Evolutionary conservation across 192 early-diverging fungal species (phyloP), one percentile per base, ranked within the genome.

Genomic region (Mortierella alpina): DNA sequence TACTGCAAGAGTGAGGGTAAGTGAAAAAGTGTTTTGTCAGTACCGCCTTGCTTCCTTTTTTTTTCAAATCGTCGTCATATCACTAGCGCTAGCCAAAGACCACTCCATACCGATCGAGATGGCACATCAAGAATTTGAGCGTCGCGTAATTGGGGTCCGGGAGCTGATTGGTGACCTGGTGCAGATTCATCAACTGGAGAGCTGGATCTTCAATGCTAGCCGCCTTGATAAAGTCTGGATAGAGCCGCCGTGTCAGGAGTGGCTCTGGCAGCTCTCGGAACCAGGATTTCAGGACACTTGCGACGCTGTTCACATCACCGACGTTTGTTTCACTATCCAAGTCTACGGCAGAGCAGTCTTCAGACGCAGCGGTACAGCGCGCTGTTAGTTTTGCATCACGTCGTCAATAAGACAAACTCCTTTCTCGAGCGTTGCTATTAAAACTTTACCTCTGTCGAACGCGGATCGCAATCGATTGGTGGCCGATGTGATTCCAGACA

Each of bases 211-310:
- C 87, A 52, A 89, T 87, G 60, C 82, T 91, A 18, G 94, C 90
- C 6, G 93, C 92, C 41, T 89, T 89, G 46, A 95, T 85, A 50
- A 96, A 89, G 45, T 88, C 79, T 14, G 86, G 80, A 74, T 93
- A 96, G 68, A 88, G 81, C 18, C 65, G 51, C 53, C 81, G 78
- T 54, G 96, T 94, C 64, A 99, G 86, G 0, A 98, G 82, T 1
- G 95, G 92, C 50, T 96, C 95, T 7, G 96, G 95, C n/a, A 99
- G 82, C 80, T 98, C 96, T 41, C 98, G 88, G 80, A 99, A 94
- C 88, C 93, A 99, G 57, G 96, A 86, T 78, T 99, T 99, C 5
- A 99, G 82, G 31, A 94, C 91, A 58, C 95, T 90, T 22, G 95
- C 84, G 9, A 97, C 85, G 64, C 90, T 93, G 80, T 96, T 94